These are phyloP conservation scores for Teratosphaeria zuluensis DNA, from an alignment of 2,329 filamentous ascomycete genomes.

Conservation along the genomic window DNA sequence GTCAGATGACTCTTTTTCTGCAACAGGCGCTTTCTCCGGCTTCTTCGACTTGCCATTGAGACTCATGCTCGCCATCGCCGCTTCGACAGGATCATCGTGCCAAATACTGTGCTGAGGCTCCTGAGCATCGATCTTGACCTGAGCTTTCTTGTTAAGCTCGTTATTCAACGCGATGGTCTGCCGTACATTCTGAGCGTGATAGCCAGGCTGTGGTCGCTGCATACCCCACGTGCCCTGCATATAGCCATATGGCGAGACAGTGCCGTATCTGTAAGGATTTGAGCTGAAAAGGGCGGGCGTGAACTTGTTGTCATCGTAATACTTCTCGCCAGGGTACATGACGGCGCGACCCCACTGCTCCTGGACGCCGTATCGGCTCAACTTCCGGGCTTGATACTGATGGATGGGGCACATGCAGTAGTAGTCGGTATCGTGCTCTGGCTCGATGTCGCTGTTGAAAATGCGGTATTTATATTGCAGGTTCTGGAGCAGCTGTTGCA, in stretches of 20 bases:
- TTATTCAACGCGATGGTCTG: slow-evolving; percentile 31
- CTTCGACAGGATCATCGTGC: slow-evolving; percentile 24
- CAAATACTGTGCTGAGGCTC: slow-evolving; percentile 32
- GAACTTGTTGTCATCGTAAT: slow-evolving; percentile 23
- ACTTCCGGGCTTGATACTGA: slow-evolving; percentile 29
- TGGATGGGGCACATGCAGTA: slow-evolving; percentile 34
- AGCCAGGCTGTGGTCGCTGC: slow-evolving; percentile 21
- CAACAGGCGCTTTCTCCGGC: neutral
- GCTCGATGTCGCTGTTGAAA: slow-evolving; percentile 40
- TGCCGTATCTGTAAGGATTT: slow-evolving; percentile 28
- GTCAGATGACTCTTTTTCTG: neutral
- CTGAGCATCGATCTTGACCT: slow-evolving; percentile 24
- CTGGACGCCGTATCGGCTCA: slow-evolving; percentile 29
- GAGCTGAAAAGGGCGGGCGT: slow-evolving; percentile 16
- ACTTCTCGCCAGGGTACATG: slow-evolving; percentile 36
- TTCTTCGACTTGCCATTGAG: slow-evolving; percentile 2
- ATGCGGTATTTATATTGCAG: slow-evolving; percentile 32
- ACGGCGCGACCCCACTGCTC: slow-evolving; percentile 37
- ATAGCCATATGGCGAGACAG: slow-evolving; percentile 29
- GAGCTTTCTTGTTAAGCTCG: slow-evolving; percentile 27
- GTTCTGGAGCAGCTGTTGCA: slow-evolving; percentile 34
- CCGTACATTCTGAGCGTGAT: slow-evolving; percentile 26
- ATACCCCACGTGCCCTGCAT: slow-evolving; percentile 10
- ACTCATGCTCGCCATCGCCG: slow-evolving; percentile 23
- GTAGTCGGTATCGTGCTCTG: slow-evolving; percentile 35